phyloP scores from a whole-genome alignment of 129 eudicot genomes.

The Arctium minus region DNA sequence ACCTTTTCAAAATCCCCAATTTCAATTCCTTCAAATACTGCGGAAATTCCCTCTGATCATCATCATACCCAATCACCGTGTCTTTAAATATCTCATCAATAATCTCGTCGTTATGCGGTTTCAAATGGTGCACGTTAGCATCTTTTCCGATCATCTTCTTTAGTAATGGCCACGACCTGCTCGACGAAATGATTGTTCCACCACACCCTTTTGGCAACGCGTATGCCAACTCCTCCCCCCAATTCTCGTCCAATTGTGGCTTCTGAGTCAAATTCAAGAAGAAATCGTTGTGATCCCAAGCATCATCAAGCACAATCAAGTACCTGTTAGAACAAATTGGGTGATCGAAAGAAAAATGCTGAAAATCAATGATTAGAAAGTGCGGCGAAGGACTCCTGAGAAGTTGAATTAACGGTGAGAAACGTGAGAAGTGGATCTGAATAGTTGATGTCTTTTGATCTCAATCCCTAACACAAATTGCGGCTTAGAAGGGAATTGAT shows the following conservation, averaged over 20 bases:
- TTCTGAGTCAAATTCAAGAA: slow-evolving; percentile 15
- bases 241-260: neutral
- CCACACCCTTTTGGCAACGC: slow-evolving; percentile 47
- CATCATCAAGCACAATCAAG: slow-evolving; percentile 43
- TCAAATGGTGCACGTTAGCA: slow-evolving; percentile 18
- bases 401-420: too few relatives aligned
- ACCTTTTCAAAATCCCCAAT: slow-evolving; percentile 14
- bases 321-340: neutral
- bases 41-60: slow-evolving; percentile 15
- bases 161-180: slow-evolving; percentile 21
- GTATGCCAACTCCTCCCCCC: slow-evolving; percentile 25
- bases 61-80: slow-evolving; percentile 29
- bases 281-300: slow-evolving; percentile 10
- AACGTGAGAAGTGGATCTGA: too few relatives aligned
- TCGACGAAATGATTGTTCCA: slow-evolving; percentile 37
- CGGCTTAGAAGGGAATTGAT: too few relatives aligned
- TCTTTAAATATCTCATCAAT: slow-evolving; percentile 28
- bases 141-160: slow-evolving; percentile 40
- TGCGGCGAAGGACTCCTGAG: too few relatives aligned
- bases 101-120: slow-evolving; percentile 10
- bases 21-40: neutral
- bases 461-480: too few relatives aligned
- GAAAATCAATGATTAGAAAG: too few relatives aligned
- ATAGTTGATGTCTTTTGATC: too few relatives aligned
- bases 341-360: too few relatives aligned